Evolutionary conservation across 495 filamentous ascomycete species (phyloP), one percentile per base, ranked within the genome.

Genomic region (Geopyxis carbonaria): DNA sequence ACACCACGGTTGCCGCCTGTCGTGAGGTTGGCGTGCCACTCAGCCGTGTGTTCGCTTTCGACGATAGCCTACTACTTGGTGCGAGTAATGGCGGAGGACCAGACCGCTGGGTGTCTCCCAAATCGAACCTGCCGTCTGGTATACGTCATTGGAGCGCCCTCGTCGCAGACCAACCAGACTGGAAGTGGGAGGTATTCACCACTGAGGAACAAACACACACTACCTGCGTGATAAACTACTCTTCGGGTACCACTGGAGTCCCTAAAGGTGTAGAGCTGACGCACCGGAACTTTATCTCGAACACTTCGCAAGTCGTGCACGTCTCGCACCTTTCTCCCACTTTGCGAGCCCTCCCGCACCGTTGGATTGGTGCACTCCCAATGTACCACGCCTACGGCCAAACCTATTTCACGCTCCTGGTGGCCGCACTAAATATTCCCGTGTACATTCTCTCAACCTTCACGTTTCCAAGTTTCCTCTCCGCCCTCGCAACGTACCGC

Each of bases 261-360:
- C 78, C 83, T 10, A 92, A 91, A 53, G 83, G 83, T 16, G 83
- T 87, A 18, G 75, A 79, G 56, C 74, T 89, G 44, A 68, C 73
- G 10, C 82, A 91, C 57, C 57, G 61, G 25, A 76, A 80, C 45
- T 78, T 84, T 48, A 63, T 80, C 15, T 63, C 78, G 34, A 84
- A 89, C 54, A 67, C 69, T 24, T 43, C 60, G 36, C 66, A 78
- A 41, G 62, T 69, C 6, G 63, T 60, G 15, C 55, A 61, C 46
- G 44, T 70, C n/a, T 1, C 5, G n/a, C 9, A 20, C 4, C 38
- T 41, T 53, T 56, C 3, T 45, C 57, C 1, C 55, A 58, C 57
- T 27, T 58, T 55, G 22, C 45, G 43, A 34, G 46, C 51, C 31
- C 53, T 51, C 0, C 42, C 45, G 28, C 43, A 51, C 62, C 20